Evolutionary conservation across 345 rosid genomes (phyloP), one percentile per base, ranked within the genome.

Genomic region (Heritiera fomes): DNA sequence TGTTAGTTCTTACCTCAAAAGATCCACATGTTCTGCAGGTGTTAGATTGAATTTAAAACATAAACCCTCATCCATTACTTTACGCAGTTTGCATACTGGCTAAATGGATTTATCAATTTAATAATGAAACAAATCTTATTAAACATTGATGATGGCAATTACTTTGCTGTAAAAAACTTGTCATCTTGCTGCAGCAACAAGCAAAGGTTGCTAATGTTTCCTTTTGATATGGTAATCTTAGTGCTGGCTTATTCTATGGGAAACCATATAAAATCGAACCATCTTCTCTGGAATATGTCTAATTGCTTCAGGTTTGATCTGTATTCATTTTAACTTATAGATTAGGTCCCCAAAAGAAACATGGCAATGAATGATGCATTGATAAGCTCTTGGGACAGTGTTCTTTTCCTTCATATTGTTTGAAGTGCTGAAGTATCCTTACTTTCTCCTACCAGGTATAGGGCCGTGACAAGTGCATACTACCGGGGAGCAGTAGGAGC

Each of bases 381-480:
- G 17, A 55, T 6, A 55, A 20, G 32, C 62, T 58, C 62, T 58
- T 58, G 62, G n/a, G 62, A n/a, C 1, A 0, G 20, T 20, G 34
- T 59, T 59, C 9, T 3, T 58, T 18, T 18, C 61, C 41, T 23
- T n/a, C 3, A 30, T 23, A 62, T 30, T 64, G 43, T 40, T 1
- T 63, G 30, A 46, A 50, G 32, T 43, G 8, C 69, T 69, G 72
- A 52, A 70, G 62, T 23, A 7, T 8, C 32, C 14, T 52, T 55
- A 11, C 65, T 46, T 3, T 59, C 13, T 47, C 10, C 55, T 50
- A 43, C 67, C 84, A 90, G 94, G 86, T 90, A 89, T 80, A 86
- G 94, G 80, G 94, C 90, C 20, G 92, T 90, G 71, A 90, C 92
- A 12, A 90, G 94, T 62, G 94, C 94, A 56, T 89, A 86, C 85